Percentiles rank a stretch among this genome's conserved stretches.
These are phyloP conservation scores for Flaveria brownii DNA, from an alignment of 129 eudicot genomes.

Conservation along the genomic window DNA sequence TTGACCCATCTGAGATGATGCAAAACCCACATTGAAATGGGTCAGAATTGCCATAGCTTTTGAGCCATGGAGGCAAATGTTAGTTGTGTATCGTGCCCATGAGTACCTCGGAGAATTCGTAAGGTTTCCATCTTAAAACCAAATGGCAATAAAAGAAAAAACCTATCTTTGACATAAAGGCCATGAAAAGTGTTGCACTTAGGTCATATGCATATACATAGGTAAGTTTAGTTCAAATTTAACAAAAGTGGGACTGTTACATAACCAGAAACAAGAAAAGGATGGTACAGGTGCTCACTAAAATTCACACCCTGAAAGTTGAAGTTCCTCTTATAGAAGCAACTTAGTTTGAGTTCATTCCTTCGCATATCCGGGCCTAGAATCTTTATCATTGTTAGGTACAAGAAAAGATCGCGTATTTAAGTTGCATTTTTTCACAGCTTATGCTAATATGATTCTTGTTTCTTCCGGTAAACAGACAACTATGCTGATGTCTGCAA, in stretches of 20 bases:
- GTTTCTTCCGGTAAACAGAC: conserved; percentile 17
- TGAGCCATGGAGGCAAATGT: neutral
- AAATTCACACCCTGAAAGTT: conserved; percentile 22
- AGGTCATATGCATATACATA: neutral
- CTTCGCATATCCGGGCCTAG: conserved; percentile 35
- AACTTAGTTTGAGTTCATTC: conserved; percentile 40
- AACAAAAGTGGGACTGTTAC: conserved; percentile 6
- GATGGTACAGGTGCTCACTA: conserved; percentile 19
- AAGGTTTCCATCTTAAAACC: neutral
- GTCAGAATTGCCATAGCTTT: neutral
- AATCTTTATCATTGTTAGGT: conserved; percentile 24
- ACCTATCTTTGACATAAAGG: neutral
- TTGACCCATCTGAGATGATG: neutral
- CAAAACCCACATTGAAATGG: neutral
- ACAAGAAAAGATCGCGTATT: conserved; percentile 26
- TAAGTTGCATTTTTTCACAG: conserved; percentile 18
- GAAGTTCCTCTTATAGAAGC: conserved; percentile 29
- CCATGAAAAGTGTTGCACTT: neutral
- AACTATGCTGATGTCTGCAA: neutral
- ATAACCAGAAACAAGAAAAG: conserved; percentile 28
- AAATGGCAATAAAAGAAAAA: neutral
- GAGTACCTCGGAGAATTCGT: neutral
- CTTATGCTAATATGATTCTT: conserved; percentile 21
- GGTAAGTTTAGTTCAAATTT: neutral
- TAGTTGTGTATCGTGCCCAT: neutral